Percentiles rank a stretch among this genome's conserved stretches.
These are phyloP conservation scores for Kazachstania taianensis DNA, from an alignment of 805 yeast genomes.

Conservation along the genomic window DNA sequence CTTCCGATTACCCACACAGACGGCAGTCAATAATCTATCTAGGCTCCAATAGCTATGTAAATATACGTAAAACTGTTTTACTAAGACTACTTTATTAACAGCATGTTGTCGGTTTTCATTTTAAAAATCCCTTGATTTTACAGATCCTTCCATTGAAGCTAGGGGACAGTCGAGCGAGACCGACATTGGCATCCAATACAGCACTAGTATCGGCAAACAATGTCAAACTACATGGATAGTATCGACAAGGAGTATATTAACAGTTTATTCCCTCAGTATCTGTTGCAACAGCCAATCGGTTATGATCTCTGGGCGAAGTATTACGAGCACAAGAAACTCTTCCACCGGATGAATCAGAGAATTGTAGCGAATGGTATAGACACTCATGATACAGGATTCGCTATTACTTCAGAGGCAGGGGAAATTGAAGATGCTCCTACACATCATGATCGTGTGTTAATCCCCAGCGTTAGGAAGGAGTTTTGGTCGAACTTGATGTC, in stretches of 20 bases:
- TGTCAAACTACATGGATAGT: conserved; percentile 20
- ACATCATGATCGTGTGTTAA: not conserved
- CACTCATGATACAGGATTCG: not conserved
- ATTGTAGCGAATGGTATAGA: not conserved
- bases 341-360: conserved; percentile 8
- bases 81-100: too few species aligned
- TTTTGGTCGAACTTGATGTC: conserved; percentile 26
- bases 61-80: too few species aligned
- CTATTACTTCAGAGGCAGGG: too few species aligned
- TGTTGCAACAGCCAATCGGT: conserved; percentile 27
- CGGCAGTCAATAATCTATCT: too few species aligned
- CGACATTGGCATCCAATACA: too few species aligned
- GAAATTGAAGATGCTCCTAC: not conserved
- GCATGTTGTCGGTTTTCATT: too few species aligned
- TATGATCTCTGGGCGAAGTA: conserved; percentile 21
- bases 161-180: too few species aligned
- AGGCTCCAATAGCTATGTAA: too few species aligned
- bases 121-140: too few species aligned
- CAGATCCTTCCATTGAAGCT: too few species aligned
- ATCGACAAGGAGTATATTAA: conserved; percentile 21
- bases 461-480: conserved; percentile 16
- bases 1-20: too few species aligned
- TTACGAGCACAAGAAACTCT: conserved; percentile 19
- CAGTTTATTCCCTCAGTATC: conserved; percentile 22
- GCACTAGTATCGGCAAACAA: not conserved